Evolutionary conservation across 2,329 filamentous ascomycete genomes (phyloP).

Genomic region (Corniculantispora saksenae): DNA sequence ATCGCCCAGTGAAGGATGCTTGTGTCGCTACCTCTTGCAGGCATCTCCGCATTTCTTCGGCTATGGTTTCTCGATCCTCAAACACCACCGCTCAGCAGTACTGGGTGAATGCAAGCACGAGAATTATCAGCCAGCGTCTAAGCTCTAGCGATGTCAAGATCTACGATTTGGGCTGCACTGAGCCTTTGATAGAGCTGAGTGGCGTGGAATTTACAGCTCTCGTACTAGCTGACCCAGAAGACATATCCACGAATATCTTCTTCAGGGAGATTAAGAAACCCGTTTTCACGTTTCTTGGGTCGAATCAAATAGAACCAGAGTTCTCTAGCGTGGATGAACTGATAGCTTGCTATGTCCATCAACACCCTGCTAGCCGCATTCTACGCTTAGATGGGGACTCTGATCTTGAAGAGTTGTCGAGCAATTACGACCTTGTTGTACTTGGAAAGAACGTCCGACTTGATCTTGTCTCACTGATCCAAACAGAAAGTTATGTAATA

Average conservation of each 20-base stretch:
- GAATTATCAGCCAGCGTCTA: not conserved
- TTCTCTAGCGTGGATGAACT: not conserved
- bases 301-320: not conserved
- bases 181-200: not conserved
- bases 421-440: not conserved
- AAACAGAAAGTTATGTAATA: not conserved
- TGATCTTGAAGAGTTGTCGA: not conserved
- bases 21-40: slow-evolving; percentile 30
- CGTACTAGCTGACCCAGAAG: not conserved
- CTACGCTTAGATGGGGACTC: not conserved
- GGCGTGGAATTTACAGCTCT: slow-evolving; percentile 4
- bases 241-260: not conserved
- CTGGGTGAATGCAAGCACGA: not conserved
- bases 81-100: not conserved
- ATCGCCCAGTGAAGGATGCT: slow-evolving; percentile 26
- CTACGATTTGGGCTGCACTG: not conserved
- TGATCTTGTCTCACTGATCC: not conserved
- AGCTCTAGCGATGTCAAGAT: not conserved
- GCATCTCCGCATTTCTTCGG: slow-evolving; percentile 23
- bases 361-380: not conserved
- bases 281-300: not conserved
- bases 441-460: not conserved
- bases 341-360: not conserved
- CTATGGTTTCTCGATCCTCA: not conserved
- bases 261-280: not conserved